These are phyloP conservation scores for Phytopythium chamaehyphon DNA, from an alignment of 352 stramenopile species.

Conservation along the genomic window DNA sequence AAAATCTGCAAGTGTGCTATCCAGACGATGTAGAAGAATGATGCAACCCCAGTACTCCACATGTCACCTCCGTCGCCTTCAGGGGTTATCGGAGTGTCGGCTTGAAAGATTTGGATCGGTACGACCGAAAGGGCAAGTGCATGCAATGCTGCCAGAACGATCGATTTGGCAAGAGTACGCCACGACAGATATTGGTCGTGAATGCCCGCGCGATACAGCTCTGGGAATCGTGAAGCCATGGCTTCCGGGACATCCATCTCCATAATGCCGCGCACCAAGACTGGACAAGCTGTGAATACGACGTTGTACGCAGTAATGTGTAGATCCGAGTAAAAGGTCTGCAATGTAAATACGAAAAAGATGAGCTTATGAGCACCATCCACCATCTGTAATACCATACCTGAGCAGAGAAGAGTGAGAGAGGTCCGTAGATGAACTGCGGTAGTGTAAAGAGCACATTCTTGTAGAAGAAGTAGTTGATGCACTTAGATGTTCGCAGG, in stretches of 20 bases:
- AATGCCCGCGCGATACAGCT: slow-evolving; percentile 63
- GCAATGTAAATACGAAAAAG: too few species aligned
- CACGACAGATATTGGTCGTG: slow-evolving; percentile 63
- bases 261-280: slow-evolving; percentile 73
- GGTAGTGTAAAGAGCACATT: slow-evolving; percentile 92
- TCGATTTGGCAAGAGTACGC: slow-evolving; percentile 34
- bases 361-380: too few species aligned
- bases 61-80: slow-evolving; percentile 56
- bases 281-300: slow-evolving; percentile 88
- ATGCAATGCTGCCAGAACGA: slow-evolving; percentile 45
- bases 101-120: slow-evolving; percentile 50
- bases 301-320: slow-evolving; percentile 95
- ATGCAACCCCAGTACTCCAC: slow-evolving; percentile 88
- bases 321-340: slow-evolving; percentile 78
- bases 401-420: slow-evolving; percentile 86
- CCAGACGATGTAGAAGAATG: slow-evolving; percentile 92
- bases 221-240: slow-evolving; percentile 62
- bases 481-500: slow-evolving; percentile 91
- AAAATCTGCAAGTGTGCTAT: slow-evolving; percentile 90
- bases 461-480: slow-evolving; percentile 99
- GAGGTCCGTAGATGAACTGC: slow-evolving; percentile 85
- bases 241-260: slow-evolving; percentile 71
- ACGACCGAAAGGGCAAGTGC: slow-evolving; percentile 54
- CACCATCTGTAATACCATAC: slow-evolving; percentile 22
- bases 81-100: slow-evolving; percentile 38